phyloP scores from a whole-genome alignment of 176 grass and related monocot species.

The Calamus simplicifolius region DNA sequence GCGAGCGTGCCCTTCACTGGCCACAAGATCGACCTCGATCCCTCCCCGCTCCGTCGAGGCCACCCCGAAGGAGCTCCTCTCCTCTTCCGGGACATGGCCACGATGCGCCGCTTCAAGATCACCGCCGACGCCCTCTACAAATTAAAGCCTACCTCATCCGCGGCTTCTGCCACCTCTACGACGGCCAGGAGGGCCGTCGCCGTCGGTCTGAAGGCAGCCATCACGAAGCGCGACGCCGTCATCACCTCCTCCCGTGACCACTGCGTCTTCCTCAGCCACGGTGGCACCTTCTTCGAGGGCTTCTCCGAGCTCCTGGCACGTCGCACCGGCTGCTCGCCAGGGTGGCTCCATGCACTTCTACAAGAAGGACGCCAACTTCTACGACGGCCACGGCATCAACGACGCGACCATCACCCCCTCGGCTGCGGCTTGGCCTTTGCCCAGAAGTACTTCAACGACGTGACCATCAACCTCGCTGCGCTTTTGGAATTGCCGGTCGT shows the following conservation, averaged over 20 bases:
- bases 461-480: slow-evolving; percentile 85
- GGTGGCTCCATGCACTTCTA: slow-evolving; percentile 92
- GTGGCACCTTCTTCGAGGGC: slow-evolving; percentile 33
- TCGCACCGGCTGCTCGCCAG: slow-evolving; percentile 46
- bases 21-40: slow-evolving; percentile 50
- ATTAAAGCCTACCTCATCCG: slow-evolving; percentile 90
- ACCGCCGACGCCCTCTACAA: slow-evolving; percentile 95
- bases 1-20: slow-evolving; percentile 48
- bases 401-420: slow-evolving; percentile 75
- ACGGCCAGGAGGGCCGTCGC: slow-evolving; percentile 80
- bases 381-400: slow-evolving; percentile 74
- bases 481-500: slow-evolving; percentile 78
- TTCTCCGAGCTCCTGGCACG: slow-evolving; percentile 94
- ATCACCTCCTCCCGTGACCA: slow-evolving; percentile 92
- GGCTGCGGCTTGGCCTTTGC: slow-evolving; percentile 78
- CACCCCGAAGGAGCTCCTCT: slow-evolving; percentile 30
- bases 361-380: slow-evolving; percentile 73
- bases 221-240: slow-evolving; percentile 52
- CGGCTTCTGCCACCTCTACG: slow-evolving; percentile 97
- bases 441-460: slow-evolving; percentile 73
- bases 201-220: slow-evolving; percentile 63
- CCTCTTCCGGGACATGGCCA: slow-evolving; percentile 59
- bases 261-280: slow-evolving; percentile 63
- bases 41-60: slow-evolving; percentile 28
- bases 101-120: slow-evolving; percentile 80